Conservation (phyloP, 2,329 filamentous ascomycete genomes). For the Fusarium gaditjirri region DNA sequence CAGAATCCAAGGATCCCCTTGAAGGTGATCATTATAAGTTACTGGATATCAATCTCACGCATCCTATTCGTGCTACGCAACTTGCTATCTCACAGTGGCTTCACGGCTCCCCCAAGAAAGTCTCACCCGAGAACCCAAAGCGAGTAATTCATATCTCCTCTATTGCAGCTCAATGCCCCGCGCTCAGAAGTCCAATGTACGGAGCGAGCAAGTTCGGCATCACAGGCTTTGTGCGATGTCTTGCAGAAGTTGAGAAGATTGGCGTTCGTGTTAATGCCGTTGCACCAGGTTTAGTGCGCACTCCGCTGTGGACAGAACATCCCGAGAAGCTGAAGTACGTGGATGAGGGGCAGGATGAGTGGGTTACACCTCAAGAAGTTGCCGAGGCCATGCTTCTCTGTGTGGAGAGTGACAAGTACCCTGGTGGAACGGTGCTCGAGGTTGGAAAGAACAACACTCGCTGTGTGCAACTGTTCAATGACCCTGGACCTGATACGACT, state of each 20-base stretch:
- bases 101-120: constrained; percentile 34
- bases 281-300: constrained; percentile 56
- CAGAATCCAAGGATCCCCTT: constrained; percentile 46
- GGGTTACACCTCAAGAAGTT: constrained; percentile 56
- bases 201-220: constrained; percentile 54
- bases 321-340: constrained; percentile 56
- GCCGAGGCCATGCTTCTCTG: constrained; percentile 57
- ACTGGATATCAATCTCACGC: constrained; percentile 55
- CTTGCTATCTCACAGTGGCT: constrained; percentile 54
- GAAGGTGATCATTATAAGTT: constrained; percentile 48
- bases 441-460: constrained; percentile 49
- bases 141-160: constrained; percentile 53
- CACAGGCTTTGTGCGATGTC: constrained; percentile 54
- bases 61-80: constrained; percentile 55
- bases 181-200: constrained; percentile 52
- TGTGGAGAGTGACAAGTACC: constrained; percentile 47
- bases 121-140: constrained; percentile 47
- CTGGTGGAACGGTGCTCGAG: constrained; percentile 56
- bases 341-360: constrained; percentile 49
- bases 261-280: constrained; percentile 56
- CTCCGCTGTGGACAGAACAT: constrained; percentile 58
- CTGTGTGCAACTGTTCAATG: constrained; percentile 49
- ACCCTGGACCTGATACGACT: constrained; percentile 52
- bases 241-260: constrained; percentile 50
- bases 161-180: constrained; percentile 51